A percentile compares a stretch with the other conserved stretches of the same genome.
Conservation (phyloP, 1,284 basidiomycete genomes). For the Cryptococcus maquisensis region DNA sequence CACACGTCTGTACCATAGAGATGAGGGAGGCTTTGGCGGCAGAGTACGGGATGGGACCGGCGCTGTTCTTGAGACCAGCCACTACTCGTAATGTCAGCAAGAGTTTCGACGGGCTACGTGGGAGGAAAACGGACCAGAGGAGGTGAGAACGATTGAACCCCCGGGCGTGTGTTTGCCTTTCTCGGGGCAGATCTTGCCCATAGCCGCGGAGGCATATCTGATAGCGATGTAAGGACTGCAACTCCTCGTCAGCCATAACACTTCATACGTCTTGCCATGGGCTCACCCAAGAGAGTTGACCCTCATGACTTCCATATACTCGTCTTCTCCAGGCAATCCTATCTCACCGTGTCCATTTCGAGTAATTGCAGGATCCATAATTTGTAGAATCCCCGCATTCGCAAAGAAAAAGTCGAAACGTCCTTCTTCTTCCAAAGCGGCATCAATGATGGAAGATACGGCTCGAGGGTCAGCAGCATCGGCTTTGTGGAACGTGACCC, state of each 20-base stretch:
- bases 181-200: slow-evolving; percentile 63
- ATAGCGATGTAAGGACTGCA: slow-evolving; percentile 84
- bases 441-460: slow-evolving; percentile 65
- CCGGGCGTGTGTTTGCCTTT: slow-evolving; percentile 64
- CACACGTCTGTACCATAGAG: slow-evolving; percentile 73
- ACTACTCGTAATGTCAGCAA: slow-evolving; percentile 51
- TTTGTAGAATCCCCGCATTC: slow-evolving; percentile 56
- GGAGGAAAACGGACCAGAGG: neutral
- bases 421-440: slow-evolving; percentile 74
- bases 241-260: neutral
- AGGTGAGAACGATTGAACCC: slow-evolving; percentile 84
- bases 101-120: slow-evolving; percentile 54
- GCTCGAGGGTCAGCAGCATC: slow-evolving; percentile 79
- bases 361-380: no score
- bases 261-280: neutral
- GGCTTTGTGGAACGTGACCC: slow-evolving; percentile 54
- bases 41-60: slow-evolving; percentile 79
- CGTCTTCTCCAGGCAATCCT: slow-evolving; percentile 53
- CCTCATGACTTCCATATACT: slow-evolving; percentile 70
- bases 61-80: slow-evolving; percentile 82
- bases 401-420: slow-evolving; percentile 90
- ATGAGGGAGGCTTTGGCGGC: slow-evolving; percentile 88
- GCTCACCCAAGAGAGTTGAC: slow-evolving; percentile 76
- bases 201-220: slow-evolving; percentile 76
- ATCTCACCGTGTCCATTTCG: neutral